These are phyloP conservation scores for Puccinia triticina DNA, from an alignment of 1,284 basidiomycete species.

Conservation along the genomic window DNA sequence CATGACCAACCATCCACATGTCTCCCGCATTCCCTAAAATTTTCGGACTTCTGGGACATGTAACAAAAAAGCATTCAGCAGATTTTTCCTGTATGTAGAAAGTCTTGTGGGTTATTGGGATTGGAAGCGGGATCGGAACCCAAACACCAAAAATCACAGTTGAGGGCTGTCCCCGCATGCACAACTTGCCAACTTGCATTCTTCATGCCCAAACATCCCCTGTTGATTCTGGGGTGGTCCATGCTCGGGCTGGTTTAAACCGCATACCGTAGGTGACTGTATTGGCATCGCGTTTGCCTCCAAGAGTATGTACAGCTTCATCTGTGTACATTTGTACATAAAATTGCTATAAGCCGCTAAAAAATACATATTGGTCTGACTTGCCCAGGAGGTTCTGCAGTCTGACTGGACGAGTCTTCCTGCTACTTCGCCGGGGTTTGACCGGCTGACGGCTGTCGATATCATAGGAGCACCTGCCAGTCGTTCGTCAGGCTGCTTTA, in stretches of 20 bases:
- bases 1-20: too few species aligned
- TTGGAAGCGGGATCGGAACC: too few species aligned
- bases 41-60: too few species aligned
- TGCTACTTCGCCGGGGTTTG: conserved; percentile 15
- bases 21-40: too few species aligned
- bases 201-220: neutral
- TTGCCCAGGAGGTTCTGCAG: conserved; percentile 2
- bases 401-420: conserved; percentile 12
- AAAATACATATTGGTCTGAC: neutral
- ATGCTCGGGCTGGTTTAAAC: conserved; percentile 1
- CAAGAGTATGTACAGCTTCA: neutral
- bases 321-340: neutral
- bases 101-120: too few species aligned
- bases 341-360: neutral
- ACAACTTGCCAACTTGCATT: too few species aligned
- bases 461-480: neutral
- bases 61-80: too few species aligned
- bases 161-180: too few species aligned
- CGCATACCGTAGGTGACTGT: neutral
- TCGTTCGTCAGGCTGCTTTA: too few species aligned
- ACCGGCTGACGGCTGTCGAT: conserved; percentile 17
- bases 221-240: conserved; percentile 12
- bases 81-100: too few species aligned
- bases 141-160: too few species aligned
- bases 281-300: conserved; percentile 23